phyloP scores from a whole-genome alignment of 352 stramenopile genomes.

The Pythium graminicola region DNA sequence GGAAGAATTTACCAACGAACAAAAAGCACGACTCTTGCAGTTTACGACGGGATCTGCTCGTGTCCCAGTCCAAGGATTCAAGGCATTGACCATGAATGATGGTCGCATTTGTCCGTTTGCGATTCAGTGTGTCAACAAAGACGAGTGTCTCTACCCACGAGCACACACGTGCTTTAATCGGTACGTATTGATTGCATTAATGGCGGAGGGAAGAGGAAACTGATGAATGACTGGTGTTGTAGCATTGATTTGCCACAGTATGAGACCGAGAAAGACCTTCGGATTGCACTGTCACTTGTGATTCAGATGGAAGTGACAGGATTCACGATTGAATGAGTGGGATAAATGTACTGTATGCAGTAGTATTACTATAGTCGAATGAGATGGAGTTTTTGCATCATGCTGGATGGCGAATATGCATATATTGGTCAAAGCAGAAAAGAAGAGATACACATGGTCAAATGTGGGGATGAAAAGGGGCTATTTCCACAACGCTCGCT shows the following conservation, averaged over 20 bases:
- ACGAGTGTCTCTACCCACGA: constrained; percentile 77
- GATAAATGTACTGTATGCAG: neutral
- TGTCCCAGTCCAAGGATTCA: constrained; percentile 86
- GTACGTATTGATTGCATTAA: constrained; percentile 24
- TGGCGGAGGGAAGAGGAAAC: neutral
- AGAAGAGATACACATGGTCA: constrained; percentile 20
- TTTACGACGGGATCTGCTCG: constrained; percentile 97
- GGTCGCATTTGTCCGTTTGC: constrained; percentile 82
- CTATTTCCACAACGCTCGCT: neutral
- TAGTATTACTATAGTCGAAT: constrained; percentile 2
- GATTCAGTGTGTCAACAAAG: constrained; percentile 75
- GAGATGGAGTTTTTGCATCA: too few species aligned
- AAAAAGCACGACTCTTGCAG: constrained; percentile 95
- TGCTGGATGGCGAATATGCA: constrained; percentile 8
- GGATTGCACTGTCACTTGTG: constrained; percentile 71
- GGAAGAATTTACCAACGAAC: constrained; percentile 88
- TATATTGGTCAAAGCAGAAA: constrained; percentile 21
- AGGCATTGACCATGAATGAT: constrained; percentile 85
- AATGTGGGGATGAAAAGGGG: neutral
- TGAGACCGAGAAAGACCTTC: constrained; percentile 66
- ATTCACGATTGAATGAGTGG: constrained; percentile 72
- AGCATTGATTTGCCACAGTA: constrained; percentile 78
- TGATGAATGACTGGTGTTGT: constrained; percentile 4
- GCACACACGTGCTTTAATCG: constrained; percentile 86
- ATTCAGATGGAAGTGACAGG: constrained; percentile 85